Base-by-base conservation (phyloP, 106 monocot genomes). In the Dendrobium huoshanense region DNA sequence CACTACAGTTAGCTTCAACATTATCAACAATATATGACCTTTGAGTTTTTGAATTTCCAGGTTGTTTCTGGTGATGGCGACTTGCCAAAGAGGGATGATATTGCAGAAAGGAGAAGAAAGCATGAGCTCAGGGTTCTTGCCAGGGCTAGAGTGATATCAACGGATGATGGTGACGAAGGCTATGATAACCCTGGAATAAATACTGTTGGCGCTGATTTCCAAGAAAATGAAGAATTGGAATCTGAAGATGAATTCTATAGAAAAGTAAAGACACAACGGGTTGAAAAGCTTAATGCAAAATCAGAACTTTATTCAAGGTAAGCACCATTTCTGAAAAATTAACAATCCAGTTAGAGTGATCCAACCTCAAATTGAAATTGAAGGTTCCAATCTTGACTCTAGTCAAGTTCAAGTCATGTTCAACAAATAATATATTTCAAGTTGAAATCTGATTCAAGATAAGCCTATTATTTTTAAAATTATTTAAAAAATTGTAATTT, bases 51-150 rank as follows among this genome's bases (percentile, higher is more conserved):
- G 58, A 0, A 67, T 67, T 76, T 78, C 7, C 9, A 98, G 92
- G n/a, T 89, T 64, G 58, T 81, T 73, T 95, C 98, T 78, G 97
- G 97, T 77, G 97, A 98, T 78, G 94, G 88, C 80, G 97, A 98
- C 70, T 79, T 98, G 79, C 97, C 97, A 42, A 87, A 80, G 75
- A 84, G 94, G 81, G 97, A 94, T 81, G 89, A 92, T 47, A 91
- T 98, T 82, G 98, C 95, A 59, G 98, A 95, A 79, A 89, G 95
- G 78, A 83, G 98, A 27, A 89, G 89, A 81, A 98, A 95, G 80
- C 84, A 89, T 54, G 95, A 98, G 79, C 87, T 93, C 41, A 89
- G 88, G 7, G 91, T 92, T 49, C 90, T 95, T 72, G 84, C 87
- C 48, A 88, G 85, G 81, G 80, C 88, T 59, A 89, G 88, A 75